Evolutionary conservation across 768 basidiomycete species (phyloP), one percentile per base, ranked within the genome.

Genomic region (Termitomyces sp.): DNA sequence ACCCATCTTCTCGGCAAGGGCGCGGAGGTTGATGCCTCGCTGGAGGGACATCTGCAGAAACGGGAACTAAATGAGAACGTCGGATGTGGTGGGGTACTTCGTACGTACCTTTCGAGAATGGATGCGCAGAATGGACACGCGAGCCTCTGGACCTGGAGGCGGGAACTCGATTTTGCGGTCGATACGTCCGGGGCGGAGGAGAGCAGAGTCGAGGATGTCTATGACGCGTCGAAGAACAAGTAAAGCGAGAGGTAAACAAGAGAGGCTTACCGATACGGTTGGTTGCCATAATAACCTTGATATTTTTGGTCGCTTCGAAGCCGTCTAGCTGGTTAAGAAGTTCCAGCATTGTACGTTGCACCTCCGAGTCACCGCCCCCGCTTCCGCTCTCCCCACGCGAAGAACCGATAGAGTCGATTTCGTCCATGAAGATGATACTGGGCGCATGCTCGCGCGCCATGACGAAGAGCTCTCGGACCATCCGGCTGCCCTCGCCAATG

Each of bases 351-450:
- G 91, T 94, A 54, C 91, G 74, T 75, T 94, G 91, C 57, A 93
- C 91, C 70, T 94, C 92, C 3, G 87, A 90, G 65, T 94, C 91
- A 1, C 91, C 91, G 42, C 86, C 86, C 19, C 91, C 89, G 50
- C 91, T 90, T 17, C 94, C 93, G 66, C 95, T 86, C 68, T 94
- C 92, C 11, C 95, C 93, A 68, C 95, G 74, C 60, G 92, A 93
- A 60, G 87, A 90, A 53, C 96, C 96, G 66, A 98, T 98, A 19
- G 91, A 94, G 73, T 98, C 96, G 61, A 98, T 98, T 74, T 98
- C 96, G 68, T 98, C 96, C 95, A 98, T 97, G 78, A 98, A 98
- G 69, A 98, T 97, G 73, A 98, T 97, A 71, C 89, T 91, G 37
- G 96, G 96, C 35, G 96, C 96, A 66, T 97, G 94, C 69, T 98